Base-by-base conservation (phyloP, 345 rosid genomes). In the Gossypium bickii region DNA sequence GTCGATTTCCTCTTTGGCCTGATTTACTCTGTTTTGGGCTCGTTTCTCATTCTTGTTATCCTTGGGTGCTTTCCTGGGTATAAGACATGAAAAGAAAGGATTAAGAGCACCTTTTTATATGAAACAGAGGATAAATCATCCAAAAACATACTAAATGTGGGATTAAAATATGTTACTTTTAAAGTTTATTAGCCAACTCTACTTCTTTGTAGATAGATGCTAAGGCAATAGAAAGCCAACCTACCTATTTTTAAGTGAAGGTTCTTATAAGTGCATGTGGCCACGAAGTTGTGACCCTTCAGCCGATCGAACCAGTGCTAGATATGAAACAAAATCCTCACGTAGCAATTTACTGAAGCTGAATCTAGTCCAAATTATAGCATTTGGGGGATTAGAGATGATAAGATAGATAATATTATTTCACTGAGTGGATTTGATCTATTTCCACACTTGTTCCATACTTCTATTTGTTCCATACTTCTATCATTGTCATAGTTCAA, bases 301-400 rank as follows among this genome's bases (percentile, higher is more conserved):
- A 55, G 58, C 43, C 16, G 44, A n/a, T 25, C 17, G 13, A 2
- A 51, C 15, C 44, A 15, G 44, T 44, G 2, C 15, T 25, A 48
- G 43, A 49, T 15, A 25, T 49, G 59, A 27, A 69, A 47, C 68
- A 69, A 69, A 51, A 16, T 27, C 24, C 73, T 51, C 9, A 17
- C 9, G 7, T 16, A 22, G 53, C 8, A 51, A 25, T 15, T 16
- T 16, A 11, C 22, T 25, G 15, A 69, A 17, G 9, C 38, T 27
- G 60, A 69, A 69, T 29, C 44, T 69, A 69, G 73, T 27, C 73
- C 2, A 45, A 29, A 51, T 51, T 51, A 41, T 29, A 47, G 73
- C 22, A 16, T 27, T 27, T 51, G 73, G 73, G 71, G 73, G 22
- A 17, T 1, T 43, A 41, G 20, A 27, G 59, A 25, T 15, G 43